Evolutionary conservation across 1,139 yeast species (phyloP).

Genomic region (Martiniozyma asiatica): DNA sequence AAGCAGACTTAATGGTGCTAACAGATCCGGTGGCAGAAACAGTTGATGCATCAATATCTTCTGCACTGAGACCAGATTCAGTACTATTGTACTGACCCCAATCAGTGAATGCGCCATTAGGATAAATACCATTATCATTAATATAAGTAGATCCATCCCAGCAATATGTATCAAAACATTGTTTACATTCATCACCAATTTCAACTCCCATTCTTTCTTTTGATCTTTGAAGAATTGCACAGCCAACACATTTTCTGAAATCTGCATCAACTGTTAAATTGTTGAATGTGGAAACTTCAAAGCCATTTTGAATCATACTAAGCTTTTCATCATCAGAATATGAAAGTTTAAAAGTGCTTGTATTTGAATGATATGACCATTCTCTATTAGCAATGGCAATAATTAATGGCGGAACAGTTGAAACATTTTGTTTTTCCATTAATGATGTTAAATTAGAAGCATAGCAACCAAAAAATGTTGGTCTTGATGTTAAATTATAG

Average conservation of each 20-base stretch:
- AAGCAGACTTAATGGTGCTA: no score
- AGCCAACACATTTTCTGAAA: slow-evolving; percentile 74
- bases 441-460: slow-evolving; percentile 50
- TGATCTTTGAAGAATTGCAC: slow-evolving; percentile 78
- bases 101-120: no score
- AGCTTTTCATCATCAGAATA: slow-evolving; percentile 49
- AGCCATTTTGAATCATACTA: slow-evolving; percentile 65
- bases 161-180: slow-evolving; percentile 67
- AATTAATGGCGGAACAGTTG: slow-evolving; percentile 53
- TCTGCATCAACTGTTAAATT: slow-evolving; percentile 63
- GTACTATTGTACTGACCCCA: no score
- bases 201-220: slow-evolving; percentile 58
- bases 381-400: slow-evolving; percentile 75
- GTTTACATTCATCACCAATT: slow-evolving; percentile 59
- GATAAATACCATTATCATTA: no score
- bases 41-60: no score
- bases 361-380: slow-evolving; percentile 54
- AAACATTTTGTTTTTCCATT: slow-evolving; percentile 22
- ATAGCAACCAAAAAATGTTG: slow-evolving; percentile 83
- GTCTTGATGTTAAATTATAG: slow-evolving; percentile 48
- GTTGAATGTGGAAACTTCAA: slow-evolving; percentile 60
- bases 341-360: slow-evolving; percentile 57
- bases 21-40: no score
- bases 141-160: no score
- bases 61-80: no score